These are phyloP conservation scores for Glarea lozoyensis DNA, from an alignment of 495 filamentous ascomycete genomes.

Conservation along the genomic window DNA sequence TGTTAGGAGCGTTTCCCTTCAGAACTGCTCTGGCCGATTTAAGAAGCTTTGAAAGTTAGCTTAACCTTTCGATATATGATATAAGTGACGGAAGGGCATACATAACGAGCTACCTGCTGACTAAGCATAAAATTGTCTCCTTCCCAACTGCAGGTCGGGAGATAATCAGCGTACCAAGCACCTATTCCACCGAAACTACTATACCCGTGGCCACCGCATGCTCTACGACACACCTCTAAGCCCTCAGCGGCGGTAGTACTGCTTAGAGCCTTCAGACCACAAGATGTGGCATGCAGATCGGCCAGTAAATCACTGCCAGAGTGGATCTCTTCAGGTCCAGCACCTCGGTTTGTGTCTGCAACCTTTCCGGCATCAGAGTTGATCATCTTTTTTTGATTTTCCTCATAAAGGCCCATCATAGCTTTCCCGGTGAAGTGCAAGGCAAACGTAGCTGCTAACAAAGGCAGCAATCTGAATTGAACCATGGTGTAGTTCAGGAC, in stretches of 20 bases:
- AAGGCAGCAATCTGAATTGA: conserved; percentile 58
- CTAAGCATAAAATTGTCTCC: conserved; percentile 73
- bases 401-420: conserved; percentile 56
- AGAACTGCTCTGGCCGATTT: conserved; percentile 50
- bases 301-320: conserved; percentile 58
- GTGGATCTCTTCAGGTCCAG: conserved; percentile 56
- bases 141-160: conserved; percentile 59
- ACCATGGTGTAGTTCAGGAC: conserved; percentile 72
- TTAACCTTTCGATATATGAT: not conserved
- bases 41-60: conserved; percentile 17
- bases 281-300: conserved; percentile 66
- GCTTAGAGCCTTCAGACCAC: conserved; percentile 61
- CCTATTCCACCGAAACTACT: conserved; percentile 61
- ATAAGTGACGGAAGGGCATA: conserved; percentile 3
- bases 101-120: conserved; percentile 66
- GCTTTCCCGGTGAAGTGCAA: conserved; percentile 64
- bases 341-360: conserved; percentile 39
- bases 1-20: conserved; percentile 30
- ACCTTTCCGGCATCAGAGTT: conserved; percentile 24
- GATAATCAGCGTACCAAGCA: conserved; percentile 57
- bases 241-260: conserved; percentile 61
- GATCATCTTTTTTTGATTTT: conserved; percentile 59
- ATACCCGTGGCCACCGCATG: conserved; percentile 70
- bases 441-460: conserved; percentile 66
- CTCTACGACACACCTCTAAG: conserved; percentile 60